phyloP scores from a whole-genome alignment of 2,329 filamentous ascomycete genomes.

The Hortaea werneckii region DNA sequence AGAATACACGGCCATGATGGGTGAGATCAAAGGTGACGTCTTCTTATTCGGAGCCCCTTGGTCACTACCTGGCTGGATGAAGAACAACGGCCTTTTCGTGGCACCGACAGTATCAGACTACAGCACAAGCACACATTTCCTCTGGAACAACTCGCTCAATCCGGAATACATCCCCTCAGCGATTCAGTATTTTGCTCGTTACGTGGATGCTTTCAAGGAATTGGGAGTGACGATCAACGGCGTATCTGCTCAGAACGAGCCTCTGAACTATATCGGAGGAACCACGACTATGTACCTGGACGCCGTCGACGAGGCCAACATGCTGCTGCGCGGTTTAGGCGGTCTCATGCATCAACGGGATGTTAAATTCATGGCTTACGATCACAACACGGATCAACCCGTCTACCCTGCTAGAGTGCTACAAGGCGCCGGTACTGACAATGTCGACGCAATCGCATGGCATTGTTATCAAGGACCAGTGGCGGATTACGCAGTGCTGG shows the following conservation, averaged over 20 bases:
- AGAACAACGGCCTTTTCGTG: conserved; percentile 26
- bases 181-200: conserved; percentile 29
- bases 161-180: conserved; percentile 24
- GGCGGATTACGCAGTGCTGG: conserved; percentile 26
- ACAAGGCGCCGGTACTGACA: conserved; percentile 17
- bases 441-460: conserved; percentile 28
- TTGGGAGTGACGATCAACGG: conserved; percentile 27
- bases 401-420: conserved; percentile 27
- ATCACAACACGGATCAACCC: conserved; percentile 30
- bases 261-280: conserved; percentile 26
- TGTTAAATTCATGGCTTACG: conserved; percentile 28
- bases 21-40: conserved; percentile 24
- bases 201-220: conserved; percentile 26
- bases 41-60: conserved; percentile 29
- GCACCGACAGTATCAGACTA: conserved; percentile 14
- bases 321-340: conserved; percentile 22
- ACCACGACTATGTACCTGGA: conserved; percentile 32
- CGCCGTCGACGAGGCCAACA: conserved; percentile 23
- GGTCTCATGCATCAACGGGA: conserved; percentile 10
- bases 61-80: conserved; percentile 33
- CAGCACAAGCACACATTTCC: conserved; percentile 3
- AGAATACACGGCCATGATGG: conserved; percentile 28
- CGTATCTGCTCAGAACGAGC: conserved; percentile 27
- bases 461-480: conserved; percentile 27
- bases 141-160: conserved; percentile 26